Conservation (phyloP, 2,329 filamentous ascomycete species). For the Fusarium begoniae region DNA sequence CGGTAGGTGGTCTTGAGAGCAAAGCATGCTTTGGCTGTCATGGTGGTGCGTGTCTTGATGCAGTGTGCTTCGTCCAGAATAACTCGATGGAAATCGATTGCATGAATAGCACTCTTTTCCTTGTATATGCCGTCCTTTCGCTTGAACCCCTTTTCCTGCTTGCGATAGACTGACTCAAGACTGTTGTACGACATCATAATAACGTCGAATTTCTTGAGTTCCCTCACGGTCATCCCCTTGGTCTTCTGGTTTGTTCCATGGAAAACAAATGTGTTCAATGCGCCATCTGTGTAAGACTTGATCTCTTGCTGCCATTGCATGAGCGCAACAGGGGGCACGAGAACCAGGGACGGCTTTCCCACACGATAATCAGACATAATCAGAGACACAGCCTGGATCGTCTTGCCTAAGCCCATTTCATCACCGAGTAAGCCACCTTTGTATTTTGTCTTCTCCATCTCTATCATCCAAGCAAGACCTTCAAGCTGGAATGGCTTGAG, state of each 20-base stretch:
- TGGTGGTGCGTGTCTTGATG: constrained; percentile 89
- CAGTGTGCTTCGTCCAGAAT: constrained; percentile 96
- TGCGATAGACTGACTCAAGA: constrained; percentile 90
- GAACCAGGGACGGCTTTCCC: constrained; percentile 82
- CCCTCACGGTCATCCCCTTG: constrained; percentile 77
- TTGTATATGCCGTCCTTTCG: constrained; percentile 84
- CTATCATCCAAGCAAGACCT: constrained; percentile 92
- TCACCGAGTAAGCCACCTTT: constrained; percentile 92
- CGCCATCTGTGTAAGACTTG: constrained; percentile 82
- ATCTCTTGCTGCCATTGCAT: constrained; percentile 96
- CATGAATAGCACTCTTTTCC: constrained; percentile 81
- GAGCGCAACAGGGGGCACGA: constrained; percentile 90
- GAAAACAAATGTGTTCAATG: constrained; percentile 88
- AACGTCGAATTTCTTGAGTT: constrained; percentile 86
- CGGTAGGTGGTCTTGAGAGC: constrained; percentile 88
- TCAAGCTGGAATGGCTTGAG: constrained; percentile 95
- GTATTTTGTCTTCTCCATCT: constrained; percentile 86
- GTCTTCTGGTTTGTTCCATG: constrained; percentile 87
- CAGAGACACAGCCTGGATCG: constrained; percentile 95
- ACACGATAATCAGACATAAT: constrained; percentile 98
- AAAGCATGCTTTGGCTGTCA: constrained; percentile 95
- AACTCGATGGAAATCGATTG: constrained; percentile 86
- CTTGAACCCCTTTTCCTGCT: constrained; percentile 89
- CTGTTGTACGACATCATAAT: constrained; percentile 98
- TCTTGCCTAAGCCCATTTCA: constrained; percentile 99